Conservation (phyloP, 305 asterid genomes). For the Solanum hybrid region DNA sequence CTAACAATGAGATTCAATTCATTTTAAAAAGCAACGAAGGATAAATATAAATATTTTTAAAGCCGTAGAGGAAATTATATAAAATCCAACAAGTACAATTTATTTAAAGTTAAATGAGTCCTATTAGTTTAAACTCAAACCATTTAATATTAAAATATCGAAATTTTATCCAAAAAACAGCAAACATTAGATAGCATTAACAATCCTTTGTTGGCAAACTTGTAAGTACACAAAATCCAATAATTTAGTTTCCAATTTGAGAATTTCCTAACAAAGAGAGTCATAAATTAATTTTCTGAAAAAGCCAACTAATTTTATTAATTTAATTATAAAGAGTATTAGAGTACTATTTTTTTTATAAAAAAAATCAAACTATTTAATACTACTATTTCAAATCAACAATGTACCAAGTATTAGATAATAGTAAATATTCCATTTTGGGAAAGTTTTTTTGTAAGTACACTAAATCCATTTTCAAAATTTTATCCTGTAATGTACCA, state of each 20-base stretch:
- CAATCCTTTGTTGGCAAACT: neutral
- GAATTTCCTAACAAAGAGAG: neutral
- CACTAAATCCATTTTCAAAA: neutral
- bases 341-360: too few species aligned
- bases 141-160: neutral
- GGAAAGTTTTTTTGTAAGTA: neutral
- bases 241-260: neutral
- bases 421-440: neutral
- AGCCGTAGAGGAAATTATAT: too few species aligned
- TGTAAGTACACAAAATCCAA: neutral
- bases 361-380: neutral
- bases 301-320: neutral
- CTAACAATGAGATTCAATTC: neutral
- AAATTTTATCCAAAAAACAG: neutral
- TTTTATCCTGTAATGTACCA: neutral
- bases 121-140: neutral
- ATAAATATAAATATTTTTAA: too few species aligned
- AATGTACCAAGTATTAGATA: neutral
- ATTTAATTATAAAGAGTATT: neutral
- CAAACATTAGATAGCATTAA: neutral
- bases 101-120: neutral
- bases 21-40: neutral
- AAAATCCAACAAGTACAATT: neutral
- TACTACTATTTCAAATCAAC: neutral
- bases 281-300: neutral